Percentiles rank a stretch among this genome's conserved stretches.
Evolutionary conservation across 2,329 filamentous ascomycete genomes (phyloP).

Genomic region (Metarhizium rileyi): DNA sequence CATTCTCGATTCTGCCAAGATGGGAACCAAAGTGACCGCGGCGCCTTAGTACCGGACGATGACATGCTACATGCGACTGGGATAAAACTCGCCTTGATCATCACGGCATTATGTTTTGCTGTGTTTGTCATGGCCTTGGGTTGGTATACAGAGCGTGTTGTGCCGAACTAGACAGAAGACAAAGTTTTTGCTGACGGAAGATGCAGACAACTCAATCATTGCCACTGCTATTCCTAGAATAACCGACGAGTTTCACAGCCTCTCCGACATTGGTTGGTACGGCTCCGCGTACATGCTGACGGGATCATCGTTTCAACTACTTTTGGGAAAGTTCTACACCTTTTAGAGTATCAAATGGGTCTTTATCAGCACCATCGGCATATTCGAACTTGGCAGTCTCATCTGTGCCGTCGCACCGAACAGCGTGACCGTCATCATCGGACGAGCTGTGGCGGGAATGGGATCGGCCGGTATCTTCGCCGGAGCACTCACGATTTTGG

Average conservation of each 20-base stretch:
- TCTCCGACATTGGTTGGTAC: conserved; percentile 42
- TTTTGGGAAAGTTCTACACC: conserved; percentile 34
- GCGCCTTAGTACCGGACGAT: neutral
- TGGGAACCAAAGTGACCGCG: neutral
- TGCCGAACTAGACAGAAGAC: too few relatives aligned
- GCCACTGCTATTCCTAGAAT: conserved; percentile 35
- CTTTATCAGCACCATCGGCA: conserved; percentile 25
- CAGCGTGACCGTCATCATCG: conserved; percentile 32
- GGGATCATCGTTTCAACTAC: conserved; percentile 28
- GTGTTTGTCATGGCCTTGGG: conserved; percentile 32
- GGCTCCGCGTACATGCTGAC: conserved; percentile 34
- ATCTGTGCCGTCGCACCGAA: conserved; percentile 30
- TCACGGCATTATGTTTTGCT: conserved; percentile 28
- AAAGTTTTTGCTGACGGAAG: neutral
- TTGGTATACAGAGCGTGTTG: conserved; percentile 6
- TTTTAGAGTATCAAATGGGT: conserved; percentile 34
- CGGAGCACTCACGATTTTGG: conserved; percentile 35
- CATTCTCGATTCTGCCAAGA: neutral
- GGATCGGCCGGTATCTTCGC: conserved; percentile 32
- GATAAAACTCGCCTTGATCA: conserved; percentile 12
- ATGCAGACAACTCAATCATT: conserved; percentile 29
- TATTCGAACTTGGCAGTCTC: conserved; percentile 35
- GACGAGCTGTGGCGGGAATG: conserved; percentile 35
- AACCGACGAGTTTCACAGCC: conserved; percentile 31
- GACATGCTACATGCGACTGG: neutral